Percentiles rank a stretch among this genome's conserved stretches.
Conservation (phyloP, 306 rosid species). For the Boehmeria nivea region DNA sequence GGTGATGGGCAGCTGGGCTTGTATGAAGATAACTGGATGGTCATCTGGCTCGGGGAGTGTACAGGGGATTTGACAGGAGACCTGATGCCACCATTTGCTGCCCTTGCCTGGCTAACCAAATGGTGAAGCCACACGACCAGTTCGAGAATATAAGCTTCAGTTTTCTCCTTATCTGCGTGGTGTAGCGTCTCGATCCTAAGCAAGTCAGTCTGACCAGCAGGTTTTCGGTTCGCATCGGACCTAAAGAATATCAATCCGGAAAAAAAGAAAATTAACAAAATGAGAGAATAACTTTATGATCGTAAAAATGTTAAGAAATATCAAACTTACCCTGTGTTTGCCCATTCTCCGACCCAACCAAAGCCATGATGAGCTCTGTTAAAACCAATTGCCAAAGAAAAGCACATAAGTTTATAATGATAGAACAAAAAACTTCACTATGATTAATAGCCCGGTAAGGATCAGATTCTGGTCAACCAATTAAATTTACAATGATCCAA, state of each 20-base stretch:
- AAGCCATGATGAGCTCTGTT: slow-evolving; percentile 94
- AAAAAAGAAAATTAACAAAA: slow-evolving; percentile 12
- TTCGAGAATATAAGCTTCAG: slow-evolving; percentile 78
- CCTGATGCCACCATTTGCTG: slow-evolving; percentile 63
- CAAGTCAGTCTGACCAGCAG: slow-evolving; percentile 67
- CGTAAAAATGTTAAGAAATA: slow-evolving; percentile 6
- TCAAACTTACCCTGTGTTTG: slow-evolving; percentile 91
- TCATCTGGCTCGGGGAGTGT: slow-evolving; percentile 63
- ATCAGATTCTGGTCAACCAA: no score
- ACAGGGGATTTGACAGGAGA: slow-evolving; percentile 87
- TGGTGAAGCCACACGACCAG: slow-evolving; percentile 91
- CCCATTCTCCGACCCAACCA: slow-evolving; percentile 99
- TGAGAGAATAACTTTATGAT: background rate
- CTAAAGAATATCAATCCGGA: slow-evolving; percentile 50
- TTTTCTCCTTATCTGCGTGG: slow-evolving; percentile 82
- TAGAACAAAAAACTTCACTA: background rate
- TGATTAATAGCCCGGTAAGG: background rate
- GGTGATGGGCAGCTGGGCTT: slow-evolving; percentile 62
- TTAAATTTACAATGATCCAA: no score
- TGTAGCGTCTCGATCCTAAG: slow-evolving; percentile 87
- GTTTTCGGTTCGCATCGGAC: slow-evolving; percentile 65
- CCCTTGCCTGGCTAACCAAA: slow-evolving; percentile 73
- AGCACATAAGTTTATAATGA: background rate
- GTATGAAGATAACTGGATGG: slow-evolving; percentile 35
- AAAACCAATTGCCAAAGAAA: slow-evolving; percentile 1